phyloP scores from a whole-genome alignment of 768 basidiomycete genomes.

The Tulasnella sp. region DNA sequence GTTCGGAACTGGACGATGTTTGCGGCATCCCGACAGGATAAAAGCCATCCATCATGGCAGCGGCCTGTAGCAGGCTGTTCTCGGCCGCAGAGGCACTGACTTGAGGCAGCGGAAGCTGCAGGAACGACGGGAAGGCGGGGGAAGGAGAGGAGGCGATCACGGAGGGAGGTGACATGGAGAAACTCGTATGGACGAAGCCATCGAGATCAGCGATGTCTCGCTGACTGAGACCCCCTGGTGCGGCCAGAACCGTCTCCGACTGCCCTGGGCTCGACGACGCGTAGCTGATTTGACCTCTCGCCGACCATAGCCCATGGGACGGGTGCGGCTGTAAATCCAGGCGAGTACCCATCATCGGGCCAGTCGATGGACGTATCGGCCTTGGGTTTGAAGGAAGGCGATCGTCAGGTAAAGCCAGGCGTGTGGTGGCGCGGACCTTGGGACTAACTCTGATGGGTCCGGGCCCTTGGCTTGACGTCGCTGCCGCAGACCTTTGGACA shows the following conservation, averaged over 20 bases:
- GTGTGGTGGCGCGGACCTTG: not conserved
- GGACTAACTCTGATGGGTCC: slow-evolving; percentile 2
- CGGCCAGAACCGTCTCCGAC: not conserved
- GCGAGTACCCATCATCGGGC: not conserved
- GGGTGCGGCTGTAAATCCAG: not conserved
- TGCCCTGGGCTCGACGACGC: not conserved
- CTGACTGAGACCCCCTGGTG: not conserved
- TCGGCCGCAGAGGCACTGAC: not conserved
- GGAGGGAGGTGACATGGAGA: not conserved
- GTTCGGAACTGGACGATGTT: not conserved
- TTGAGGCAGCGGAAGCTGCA: not conserved
- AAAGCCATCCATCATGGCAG: not conserved
- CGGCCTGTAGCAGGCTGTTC: not conserved
- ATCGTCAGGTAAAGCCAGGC: not conserved
- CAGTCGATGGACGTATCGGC: not conserved
- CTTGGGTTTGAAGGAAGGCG: not conserved
- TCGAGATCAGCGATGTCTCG: not conserved
- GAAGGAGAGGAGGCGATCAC: not conserved
- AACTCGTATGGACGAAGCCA: not conserved
- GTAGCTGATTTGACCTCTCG: not conserved
- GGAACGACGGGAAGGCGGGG: not conserved
- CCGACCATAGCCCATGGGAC: not conserved
- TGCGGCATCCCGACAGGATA: not conserved
- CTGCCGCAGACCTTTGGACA: not conserved
- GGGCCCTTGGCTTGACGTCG: not conserved